These are phyloP conservation scores for Beta lomatogona DNA, from an alignment of 179 eudicot genomes.

Conservation along the genomic window DNA sequence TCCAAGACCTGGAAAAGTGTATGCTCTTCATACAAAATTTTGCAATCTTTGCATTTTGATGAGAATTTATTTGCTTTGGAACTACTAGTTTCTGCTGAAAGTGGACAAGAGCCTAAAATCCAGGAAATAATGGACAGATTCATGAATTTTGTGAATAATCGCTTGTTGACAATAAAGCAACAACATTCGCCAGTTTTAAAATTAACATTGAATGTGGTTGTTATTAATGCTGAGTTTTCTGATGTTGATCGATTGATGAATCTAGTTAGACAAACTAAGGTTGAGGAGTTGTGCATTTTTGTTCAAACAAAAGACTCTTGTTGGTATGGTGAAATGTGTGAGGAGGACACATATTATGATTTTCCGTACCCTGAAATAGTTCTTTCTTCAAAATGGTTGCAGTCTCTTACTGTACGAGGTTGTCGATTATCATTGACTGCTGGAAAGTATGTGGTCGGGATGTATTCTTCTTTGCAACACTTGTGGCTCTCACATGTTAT, in stretches of 20 bases:
- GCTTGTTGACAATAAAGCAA: neutral
- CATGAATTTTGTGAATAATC: conserved; percentile 10
- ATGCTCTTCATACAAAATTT: conserved; percentile 14
- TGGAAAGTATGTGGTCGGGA: neutral
- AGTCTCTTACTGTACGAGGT: neutral
- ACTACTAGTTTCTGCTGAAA: conserved; percentile 1
- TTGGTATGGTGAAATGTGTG: neutral
- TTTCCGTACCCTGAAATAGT: neutral
- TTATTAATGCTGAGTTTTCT: neutral
- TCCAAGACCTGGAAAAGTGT: conserved; percentile 20
- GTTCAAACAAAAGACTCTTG: neutral
- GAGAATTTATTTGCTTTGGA: conserved; percentile 6
- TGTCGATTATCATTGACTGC: neutral
- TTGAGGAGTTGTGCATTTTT: conserved; percentile 16
- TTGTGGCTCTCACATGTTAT: neutral
- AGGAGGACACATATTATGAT: neutral
- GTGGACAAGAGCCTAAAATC: neutral
- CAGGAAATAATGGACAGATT: conserved; percentile 12
- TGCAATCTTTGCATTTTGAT: conserved; percentile 13
- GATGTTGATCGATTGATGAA: conserved; percentile 12
- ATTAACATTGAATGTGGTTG: neutral
- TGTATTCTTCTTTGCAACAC: neutral
- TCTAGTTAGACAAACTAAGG: neutral
- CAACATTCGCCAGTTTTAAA: conserved; percentile 8
- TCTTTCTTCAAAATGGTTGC: conserved; percentile 9